Percentiles rank a stretch among this genome's conserved stretches.
These are phyloP conservation scores for Oryza glaberrima DNA, from an alignment of 176 grass and related monocot genomes.

Conservation along the genomic window DNA sequence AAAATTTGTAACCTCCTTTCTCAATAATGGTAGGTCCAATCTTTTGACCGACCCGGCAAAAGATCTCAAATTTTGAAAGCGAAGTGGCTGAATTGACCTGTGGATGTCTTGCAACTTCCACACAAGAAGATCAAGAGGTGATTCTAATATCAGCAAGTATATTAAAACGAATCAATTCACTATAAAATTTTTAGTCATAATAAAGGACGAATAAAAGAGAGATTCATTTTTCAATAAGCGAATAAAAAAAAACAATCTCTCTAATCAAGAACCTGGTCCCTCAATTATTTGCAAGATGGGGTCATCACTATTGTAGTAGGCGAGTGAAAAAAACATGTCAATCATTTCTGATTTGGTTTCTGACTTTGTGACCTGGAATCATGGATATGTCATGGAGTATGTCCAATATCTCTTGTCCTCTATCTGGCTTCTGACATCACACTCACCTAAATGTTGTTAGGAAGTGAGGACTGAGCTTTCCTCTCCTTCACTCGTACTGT, in stretches of 20 bases:
- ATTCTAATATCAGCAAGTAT: neutral
- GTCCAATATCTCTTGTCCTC: slow-evolving; percentile 23
- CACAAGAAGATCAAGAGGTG: neutral
- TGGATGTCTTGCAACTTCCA: neutral
- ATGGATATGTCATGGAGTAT: neutral
- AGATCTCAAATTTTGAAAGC: neutral
- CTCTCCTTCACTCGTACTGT: neutral
- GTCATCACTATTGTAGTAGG: neutral
- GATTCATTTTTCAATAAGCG: no score
- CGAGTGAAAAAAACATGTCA: slow-evolving; percentile 1
- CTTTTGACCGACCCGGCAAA: no score
- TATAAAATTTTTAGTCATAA: neutral
- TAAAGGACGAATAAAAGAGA: neutral
- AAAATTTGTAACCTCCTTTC: no score
- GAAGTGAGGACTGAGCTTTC: neutral
- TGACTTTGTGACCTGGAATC: neutral
- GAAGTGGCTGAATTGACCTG: neutral
- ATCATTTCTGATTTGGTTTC: neutral
- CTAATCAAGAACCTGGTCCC: neutral
- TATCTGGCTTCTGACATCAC: slow-evolving; percentile 37
- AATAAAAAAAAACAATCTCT: no score
- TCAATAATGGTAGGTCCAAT: no score
- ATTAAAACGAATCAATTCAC: neutral
- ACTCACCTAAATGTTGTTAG: neutral
- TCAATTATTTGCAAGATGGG: neutral